A percentile compares a stretch with the other conserved stretches of the same genome.
phyloP scores from a whole-genome alignment of 495 filamentous ascomycete species.

The Annulohypoxylon bovei region DNA sequence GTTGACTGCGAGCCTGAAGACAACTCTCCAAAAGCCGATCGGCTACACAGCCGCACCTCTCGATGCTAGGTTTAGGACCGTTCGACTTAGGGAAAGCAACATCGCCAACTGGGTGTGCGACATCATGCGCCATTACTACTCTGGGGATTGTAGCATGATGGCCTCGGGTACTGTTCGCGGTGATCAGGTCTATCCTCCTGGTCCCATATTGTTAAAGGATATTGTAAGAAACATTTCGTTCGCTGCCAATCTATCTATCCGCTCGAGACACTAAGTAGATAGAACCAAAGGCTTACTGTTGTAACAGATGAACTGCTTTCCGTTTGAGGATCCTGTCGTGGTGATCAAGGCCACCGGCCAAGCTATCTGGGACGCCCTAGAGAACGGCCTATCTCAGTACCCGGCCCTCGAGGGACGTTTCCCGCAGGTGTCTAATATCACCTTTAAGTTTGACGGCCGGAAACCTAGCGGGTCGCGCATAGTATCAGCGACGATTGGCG shows the following conservation, averaged over 20 bases:
- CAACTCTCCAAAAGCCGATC: conserved; percentile 82
- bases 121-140: conserved; percentile 84
- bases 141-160: conserved; percentile 83
- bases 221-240: conserved; percentile 53
- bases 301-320: conserved; percentile 73
- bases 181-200: conserved; percentile 87
- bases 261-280: conserved; percentile 24
- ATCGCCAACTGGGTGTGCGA: conserved; percentile 91
- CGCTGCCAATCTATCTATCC: background rate
- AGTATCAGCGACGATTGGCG: conserved; percentile 66
- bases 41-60: conserved; percentile 82
- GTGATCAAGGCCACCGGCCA: conserved; percentile 74
- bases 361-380: conserved; percentile 76
- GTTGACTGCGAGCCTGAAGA: conserved; percentile 73
- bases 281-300: background rate
- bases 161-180: conserved; percentile 89
- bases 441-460: conserved; percentile 71
- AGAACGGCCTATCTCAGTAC: conserved; percentile 81
- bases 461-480: conserved; percentile 69
- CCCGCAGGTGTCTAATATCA: conserved; percentile 84
- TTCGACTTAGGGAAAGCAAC: conserved; percentile 80
- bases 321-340: conserved; percentile 91
- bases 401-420: conserved; percentile 85
- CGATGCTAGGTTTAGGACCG: conserved; percentile 86
- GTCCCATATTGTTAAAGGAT: conserved; percentile 78